Evolutionary conservation across 2,329 filamentous ascomycete genomes (phyloP).

Genomic region (Hypoxylon sp.): DNA sequence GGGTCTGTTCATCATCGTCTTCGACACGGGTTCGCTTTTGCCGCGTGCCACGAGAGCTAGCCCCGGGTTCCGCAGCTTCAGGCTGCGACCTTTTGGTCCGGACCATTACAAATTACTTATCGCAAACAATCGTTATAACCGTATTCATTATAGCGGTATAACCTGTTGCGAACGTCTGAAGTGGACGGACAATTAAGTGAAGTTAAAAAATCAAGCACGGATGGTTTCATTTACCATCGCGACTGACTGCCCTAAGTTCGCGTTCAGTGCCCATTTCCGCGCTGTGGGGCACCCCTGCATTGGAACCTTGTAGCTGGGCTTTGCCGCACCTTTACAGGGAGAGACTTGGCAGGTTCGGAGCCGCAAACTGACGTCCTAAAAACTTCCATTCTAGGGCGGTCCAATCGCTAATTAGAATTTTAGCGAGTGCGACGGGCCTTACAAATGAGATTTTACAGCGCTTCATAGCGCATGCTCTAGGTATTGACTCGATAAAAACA

Average conservation of each 20-base stretch:
- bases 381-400: neutral
- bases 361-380: slow-evolving; percentile 19
- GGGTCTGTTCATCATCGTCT: slow-evolving; percentile 37
- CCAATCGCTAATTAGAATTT: neutral
- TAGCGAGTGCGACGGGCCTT: neutral
- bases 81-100: slow-evolving; percentile 47
- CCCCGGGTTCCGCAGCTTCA: slow-evolving; percentile 29
- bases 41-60: slow-evolving; percentile 30
- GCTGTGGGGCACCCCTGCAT: slow-evolving; percentile 4
- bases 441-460: neutral
- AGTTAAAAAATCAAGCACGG: neutral
- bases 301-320: neutral
- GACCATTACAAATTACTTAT: slow-evolving; percentile 44
- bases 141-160: neutral
- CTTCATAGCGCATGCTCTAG: neutral
- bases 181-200: neutral
- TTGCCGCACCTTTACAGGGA: slow-evolving; percentile 2
- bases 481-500: neutral
- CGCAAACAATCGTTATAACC: neutral
- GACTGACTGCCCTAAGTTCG: slow-evolving; percentile 5
- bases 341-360: neutral
- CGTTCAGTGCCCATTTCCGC: slow-evolving; percentile 5
- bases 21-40: slow-evolving; percentile 48
- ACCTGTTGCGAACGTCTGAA: neutral
- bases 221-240: slow-evolving; percentile 17